These are phyloP conservation scores for Brassica nigra DNA, from an alignment of 345 rosid genomes.

Conservation along the genomic window DNA sequence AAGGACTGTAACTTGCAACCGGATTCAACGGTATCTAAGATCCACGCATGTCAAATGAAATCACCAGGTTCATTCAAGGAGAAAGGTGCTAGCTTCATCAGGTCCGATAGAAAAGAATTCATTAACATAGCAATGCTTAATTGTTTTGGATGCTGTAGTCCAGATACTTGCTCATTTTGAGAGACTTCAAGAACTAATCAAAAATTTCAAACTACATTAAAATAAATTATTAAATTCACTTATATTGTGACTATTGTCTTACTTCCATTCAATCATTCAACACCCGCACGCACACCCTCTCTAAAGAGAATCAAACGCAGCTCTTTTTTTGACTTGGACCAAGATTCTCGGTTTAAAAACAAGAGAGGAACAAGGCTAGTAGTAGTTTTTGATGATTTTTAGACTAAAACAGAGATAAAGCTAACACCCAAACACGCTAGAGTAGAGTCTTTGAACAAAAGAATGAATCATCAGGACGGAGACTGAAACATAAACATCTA, in stretches of 20 bases:
- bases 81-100: too few species aligned
- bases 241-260: not conserved
- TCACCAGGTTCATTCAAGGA: too few species aligned
- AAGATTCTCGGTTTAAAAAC: constrained; percentile 4
- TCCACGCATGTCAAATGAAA: too few species aligned
- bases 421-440: not conserved
- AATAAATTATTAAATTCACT: not conserved
- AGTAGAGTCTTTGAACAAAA: not conserved
- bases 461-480: not conserved
- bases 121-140: too few species aligned
- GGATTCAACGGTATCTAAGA: too few species aligned
- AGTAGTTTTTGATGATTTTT: not conserved
- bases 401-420: not conserved
- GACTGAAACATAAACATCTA: not conserved
- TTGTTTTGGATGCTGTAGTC: not conserved
- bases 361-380: not conserved
- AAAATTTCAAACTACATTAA: not conserved
- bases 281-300: not conserved
- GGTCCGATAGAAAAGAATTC: too few species aligned
- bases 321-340: constrained; percentile 12
- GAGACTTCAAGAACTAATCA: not conserved
- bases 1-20: constrained; percentile 74
- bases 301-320: not conserved
- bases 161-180: not conserved
- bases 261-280: not conserved